Evolutionary conservation across 768 basidiomycete species (phyloP), one percentile per base, ranked within the genome.

Genomic region (Amyloporia xantha): DNA sequence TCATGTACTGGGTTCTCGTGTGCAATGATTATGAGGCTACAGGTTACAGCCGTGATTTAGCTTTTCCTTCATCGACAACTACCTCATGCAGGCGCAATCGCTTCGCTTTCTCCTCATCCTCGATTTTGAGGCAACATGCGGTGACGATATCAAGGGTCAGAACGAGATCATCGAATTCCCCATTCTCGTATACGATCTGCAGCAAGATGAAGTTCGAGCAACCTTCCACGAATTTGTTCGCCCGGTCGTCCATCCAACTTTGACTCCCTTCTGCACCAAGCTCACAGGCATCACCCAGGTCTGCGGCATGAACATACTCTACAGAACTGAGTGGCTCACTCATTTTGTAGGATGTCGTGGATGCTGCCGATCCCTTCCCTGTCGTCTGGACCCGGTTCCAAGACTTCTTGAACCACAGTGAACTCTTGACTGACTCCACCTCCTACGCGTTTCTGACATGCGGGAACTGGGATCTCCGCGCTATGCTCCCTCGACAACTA

Each of bases 161-260:
- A 52, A 52, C 47, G 63, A 65, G 43, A 62, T 62, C 47, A 65
- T 62, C 28, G 63, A 65, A 43, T 59, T 65, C 42, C 63, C 61
- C 2, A 62, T 60, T 2, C 46, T 65, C 11, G 35, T 65, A 2
- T 65, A 65, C 41, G 52, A 62, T 46, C 13, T 62, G 4, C 27
- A 60, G 30, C 39, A 60, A 30, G 57, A 60, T 27, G 49, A 52
- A 41, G 60, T 62, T 2, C 28, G 55, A 25, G 59, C 57, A 2
- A 54, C 50, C 7, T 65, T 62, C 49, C 63, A 65, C 45, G 60
- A 62, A 59, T 65, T 62, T 43, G 57, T 65, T 13, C 52, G 53
- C 21, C 63, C 63, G 1, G 46, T 52, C 35, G 20, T 58, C 2
- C 47, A 58, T 21, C 53, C 59, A 2, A 43, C 12, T 10, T 42